Base-by-base conservation (phyloP, 495 filamentous ascomycete genomes). In the Penicillium roqueforti region DNA sequence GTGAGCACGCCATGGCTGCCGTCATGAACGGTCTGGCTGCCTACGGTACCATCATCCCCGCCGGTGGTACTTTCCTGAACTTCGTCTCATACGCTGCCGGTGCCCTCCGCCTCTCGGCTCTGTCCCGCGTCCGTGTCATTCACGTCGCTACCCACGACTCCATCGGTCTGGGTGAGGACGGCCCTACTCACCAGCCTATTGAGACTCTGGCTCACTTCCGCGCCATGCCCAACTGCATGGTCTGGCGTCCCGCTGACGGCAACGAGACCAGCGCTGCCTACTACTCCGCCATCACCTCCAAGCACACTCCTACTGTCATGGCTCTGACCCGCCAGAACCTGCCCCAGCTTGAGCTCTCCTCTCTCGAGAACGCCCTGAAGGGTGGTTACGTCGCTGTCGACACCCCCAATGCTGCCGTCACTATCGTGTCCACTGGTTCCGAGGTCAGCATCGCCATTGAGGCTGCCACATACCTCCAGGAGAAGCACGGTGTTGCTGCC, bases 181-280 rank as follows among this genome's bases (percentile, higher is more conserved):
- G 93, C 52, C 93, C 93, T 53, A 99, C 93, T 48, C 93, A 99
- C 80, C 93, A 99, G 81, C 93, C 93, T 68, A 95, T 99, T 66
- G 93, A 99, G 83, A 96, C 91, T n/a, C 85, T 99, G 44, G 88
- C 93, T 56, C 93, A 99, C 76, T 97, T 97, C 90, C 93, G 93
- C 73, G 95, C 95, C 52, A 83, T 97, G 60, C 93, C 93, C 61
- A 99, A 99, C 87, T 89, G 87, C 83, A 97, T 97, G 93, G 95
- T 97, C 65, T 99, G 93, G 93, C 93, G 93, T 68, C 93, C 93
- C 54, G 93, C 93, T 54, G 93, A 99, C 68, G 93, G 93, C 61
- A 99, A 99, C 79, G 93, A 99, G 87, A 92, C 87, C 64, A 92
- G 87, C 70, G 91, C 91, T 62, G 93, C 95, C 60, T 99, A 99